Evolutionary conservation across 257 asterid species (phyloP).

Genomic region (Solanum paucissectum): DNA sequence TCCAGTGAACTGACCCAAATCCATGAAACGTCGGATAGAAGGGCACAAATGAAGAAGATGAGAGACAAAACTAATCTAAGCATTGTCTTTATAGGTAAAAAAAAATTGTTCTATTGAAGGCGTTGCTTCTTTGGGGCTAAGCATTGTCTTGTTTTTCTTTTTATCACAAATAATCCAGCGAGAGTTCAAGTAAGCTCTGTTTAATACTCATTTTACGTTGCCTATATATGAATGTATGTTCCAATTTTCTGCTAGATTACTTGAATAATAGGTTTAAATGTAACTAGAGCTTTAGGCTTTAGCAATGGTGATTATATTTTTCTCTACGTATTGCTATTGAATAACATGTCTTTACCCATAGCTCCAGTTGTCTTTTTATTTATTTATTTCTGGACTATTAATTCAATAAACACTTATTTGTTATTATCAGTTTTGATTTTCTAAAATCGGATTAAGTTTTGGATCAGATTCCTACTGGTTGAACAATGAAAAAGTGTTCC

Average conservation of each 20-base stretch:
- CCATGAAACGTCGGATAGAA: background rate
- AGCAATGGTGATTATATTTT: background rate
- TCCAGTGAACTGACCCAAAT: background rate
- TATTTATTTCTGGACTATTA: background rate
- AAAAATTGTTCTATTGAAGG: background rate
- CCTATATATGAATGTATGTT: background rate
- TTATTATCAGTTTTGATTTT: background rate
- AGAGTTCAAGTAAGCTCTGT: background rate
- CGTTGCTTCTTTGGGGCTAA: background rate
- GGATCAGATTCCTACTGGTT: background rate
- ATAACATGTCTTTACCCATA: background rate
- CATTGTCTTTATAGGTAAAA: too few relatives aligned
- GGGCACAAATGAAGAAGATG: background rate
- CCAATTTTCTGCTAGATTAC: background rate
- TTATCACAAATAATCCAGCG: background rate
- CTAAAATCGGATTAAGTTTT: background rate
- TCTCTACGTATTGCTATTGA: background rate
- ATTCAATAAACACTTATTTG: background rate
- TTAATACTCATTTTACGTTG: background rate
- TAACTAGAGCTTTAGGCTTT: background rate
- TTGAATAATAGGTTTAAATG: background rate
- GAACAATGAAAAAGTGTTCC: background rate
- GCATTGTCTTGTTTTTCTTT: background rate
- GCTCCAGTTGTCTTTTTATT: background rate
- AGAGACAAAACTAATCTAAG: background rate